phyloP scores from a whole-genome alignment of 106 monocot genomes.

The Dactylorhiza incarnata region DNA sequence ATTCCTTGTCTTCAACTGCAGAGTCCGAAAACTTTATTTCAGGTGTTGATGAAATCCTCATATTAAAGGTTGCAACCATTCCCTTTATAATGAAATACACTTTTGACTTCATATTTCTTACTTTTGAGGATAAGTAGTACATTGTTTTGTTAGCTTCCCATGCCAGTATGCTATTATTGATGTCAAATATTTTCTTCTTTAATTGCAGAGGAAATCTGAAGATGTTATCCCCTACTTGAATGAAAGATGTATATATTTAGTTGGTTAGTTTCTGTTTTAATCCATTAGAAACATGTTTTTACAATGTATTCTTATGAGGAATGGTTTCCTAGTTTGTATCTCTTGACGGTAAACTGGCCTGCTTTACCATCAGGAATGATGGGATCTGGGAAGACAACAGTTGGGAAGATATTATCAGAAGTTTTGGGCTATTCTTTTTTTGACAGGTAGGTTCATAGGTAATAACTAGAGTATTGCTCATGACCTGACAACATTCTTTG shows the following conservation, averaged over 20 bases:
- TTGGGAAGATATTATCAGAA: slow-evolving; percentile 84
- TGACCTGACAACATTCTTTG: neutral
- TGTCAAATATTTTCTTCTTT: neutral
- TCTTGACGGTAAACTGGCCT: neutral
- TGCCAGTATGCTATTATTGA: neutral
- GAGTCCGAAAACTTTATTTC: slow-evolving; percentile 12
- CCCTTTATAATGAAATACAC: neutral
- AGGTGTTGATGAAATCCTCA: slow-evolving; percentile 34
- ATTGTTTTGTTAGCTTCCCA: neutral
- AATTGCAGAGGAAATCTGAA: slow-evolving; percentile 44
- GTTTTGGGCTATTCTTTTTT: slow-evolving; percentile 87
- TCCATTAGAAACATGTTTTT: neutral
- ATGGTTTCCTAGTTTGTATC: neutral
- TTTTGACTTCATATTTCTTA: neutral
- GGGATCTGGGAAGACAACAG: slow-evolving; percentile 94
- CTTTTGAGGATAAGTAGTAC: neutral
- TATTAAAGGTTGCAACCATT: slow-evolving; percentile 22
- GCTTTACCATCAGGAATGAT: slow-evolving; percentile 68
- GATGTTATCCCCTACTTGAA: slow-evolving; percentile 31
- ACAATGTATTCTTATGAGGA: neutral
- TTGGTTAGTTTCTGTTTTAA: slow-evolving; percentile 30
- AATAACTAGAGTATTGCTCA: neutral
- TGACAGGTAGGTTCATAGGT: slow-evolving; percentile 52
- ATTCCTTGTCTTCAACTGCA: slow-evolving; percentile 7
- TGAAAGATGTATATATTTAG: slow-evolving; percentile 55